A percentile compares a stretch with the other conserved stretches of the same genome.
Conservation (phyloP, 345 rosid genomes). For the Leavenworthia alabamica region DNA sequence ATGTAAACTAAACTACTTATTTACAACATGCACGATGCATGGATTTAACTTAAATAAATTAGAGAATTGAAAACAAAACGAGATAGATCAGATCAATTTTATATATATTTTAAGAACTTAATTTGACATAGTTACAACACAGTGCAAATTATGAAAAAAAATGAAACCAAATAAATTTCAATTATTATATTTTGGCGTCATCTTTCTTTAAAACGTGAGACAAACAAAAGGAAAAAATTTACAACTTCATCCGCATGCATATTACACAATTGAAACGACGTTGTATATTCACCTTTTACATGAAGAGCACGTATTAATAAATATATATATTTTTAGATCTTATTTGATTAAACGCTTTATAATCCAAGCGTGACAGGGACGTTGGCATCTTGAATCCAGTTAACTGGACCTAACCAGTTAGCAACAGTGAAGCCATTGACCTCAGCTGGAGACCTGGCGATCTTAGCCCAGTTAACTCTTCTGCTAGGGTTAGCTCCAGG, state of each 20-base stretch:
- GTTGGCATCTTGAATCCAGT: constrained; percentile 42
- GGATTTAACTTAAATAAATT: too few species aligned
- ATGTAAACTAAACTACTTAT: too few species aligned
- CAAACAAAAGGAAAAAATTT: constrained; percentile 16
- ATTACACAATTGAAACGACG: constrained; percentile 5
- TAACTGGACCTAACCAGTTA: constrained; percentile 32
- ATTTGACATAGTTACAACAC: constrained; percentile 19
- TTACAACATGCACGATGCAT: too few species aligned
- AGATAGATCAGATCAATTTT: too few species aligned
- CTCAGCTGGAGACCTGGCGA: constrained; percentile 30
- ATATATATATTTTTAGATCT: too few species aligned
- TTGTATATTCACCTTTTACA: constrained; percentile 19
- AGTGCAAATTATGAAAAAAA: too few species aligned
- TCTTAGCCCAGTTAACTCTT: constrained; percentile 54
- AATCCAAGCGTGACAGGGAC: constrained; percentile 42
- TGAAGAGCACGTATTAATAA: constrained; percentile 20
- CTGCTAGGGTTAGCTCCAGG: constrained; percentile 43
- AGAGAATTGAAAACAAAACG: too few species aligned
- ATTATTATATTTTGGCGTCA: too few species aligned
- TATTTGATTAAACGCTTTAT: constrained; percentile 1
- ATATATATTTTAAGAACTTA: too few species aligned
- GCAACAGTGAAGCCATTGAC: constrained; percentile 39
- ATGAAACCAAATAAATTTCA: too few species aligned
- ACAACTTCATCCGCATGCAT: constrained; percentile 22
- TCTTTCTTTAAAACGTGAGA: too few species aligned